A percentile compares a stretch with the other conserved stretches of the same genome.
Conservation (phyloP, 306 rosid species). For the Morella rubra region DNA sequence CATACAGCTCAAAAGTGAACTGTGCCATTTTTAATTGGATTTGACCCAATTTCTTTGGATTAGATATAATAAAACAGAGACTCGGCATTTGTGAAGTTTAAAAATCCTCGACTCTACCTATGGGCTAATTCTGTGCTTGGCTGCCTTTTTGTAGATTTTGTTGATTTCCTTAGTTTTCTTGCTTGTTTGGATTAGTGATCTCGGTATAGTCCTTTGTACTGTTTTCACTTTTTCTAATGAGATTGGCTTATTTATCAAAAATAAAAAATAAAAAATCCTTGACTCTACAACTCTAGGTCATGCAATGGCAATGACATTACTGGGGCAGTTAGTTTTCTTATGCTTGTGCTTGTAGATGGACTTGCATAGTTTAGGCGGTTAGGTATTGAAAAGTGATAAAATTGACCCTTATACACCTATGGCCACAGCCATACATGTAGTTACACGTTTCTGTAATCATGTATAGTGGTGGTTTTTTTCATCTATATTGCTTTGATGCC, state of each 20-base stretch:
- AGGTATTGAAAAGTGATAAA: background rate
- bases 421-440: background rate
- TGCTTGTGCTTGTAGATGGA: background rate
- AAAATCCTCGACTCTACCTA: no score
- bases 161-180: no score
- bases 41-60: no score
- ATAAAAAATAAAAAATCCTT: background rate
- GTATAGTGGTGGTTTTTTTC: background rate
- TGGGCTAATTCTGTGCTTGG: no score
- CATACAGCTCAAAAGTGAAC: background rate
- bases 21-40: background rate
- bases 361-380: background rate
- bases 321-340: background rate
- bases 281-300: background rate
- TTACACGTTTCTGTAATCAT: background rate
- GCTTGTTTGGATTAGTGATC: no score
- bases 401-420: background rate
- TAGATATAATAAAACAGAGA: no score
- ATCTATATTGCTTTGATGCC: background rate
- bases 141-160: no score
- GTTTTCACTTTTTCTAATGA: no score
- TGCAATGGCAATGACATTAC: background rate
- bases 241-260: no score
- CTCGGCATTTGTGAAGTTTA: no score
- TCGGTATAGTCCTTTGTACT: no score